phyloP scores from a whole-genome alignment of 169 alveolate species.

The Eimeria necatrix region DNA sequence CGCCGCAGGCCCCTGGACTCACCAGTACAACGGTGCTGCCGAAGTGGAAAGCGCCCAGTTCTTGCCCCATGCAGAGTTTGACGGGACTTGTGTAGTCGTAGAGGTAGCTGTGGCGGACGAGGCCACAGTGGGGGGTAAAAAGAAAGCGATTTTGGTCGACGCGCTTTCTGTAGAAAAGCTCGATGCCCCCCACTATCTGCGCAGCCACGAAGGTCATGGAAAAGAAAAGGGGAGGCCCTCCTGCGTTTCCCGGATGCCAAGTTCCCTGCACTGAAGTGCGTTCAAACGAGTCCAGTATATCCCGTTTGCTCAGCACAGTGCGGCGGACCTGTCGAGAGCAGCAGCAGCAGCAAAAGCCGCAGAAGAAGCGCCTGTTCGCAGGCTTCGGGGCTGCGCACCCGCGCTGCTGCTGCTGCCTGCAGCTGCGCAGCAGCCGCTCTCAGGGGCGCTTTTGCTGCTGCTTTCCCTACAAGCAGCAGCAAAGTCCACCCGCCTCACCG shows the following conservation, averaged over 20 bases:
- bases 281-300: conserved; percentile 41
- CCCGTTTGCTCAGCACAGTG: background rate
- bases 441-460: background rate
- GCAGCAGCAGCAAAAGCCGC: no score
- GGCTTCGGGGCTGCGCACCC: background rate
- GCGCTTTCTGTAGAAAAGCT: conserved; percentile 10
- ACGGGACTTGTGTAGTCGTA: conserved; percentile 21
- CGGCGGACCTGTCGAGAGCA: conserved; percentile 58
- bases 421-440: background rate
- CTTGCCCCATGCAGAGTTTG: conserved; percentile 72
- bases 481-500: background rate
- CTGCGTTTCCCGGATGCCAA: conserved; percentile 60
- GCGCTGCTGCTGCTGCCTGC: background rate
- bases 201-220: conserved; percentile 78
- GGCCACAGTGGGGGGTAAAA: conserved; percentile 11
- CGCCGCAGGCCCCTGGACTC: background rate
- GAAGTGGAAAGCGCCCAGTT: conserved; percentile 65
- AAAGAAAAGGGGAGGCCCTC: conserved; percentile 47
- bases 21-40: conserved; percentile 77
- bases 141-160: background rate
- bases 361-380: no score
- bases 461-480: background rate
- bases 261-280: conserved; percentile 65
- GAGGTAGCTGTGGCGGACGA: background rate
- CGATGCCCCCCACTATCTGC: conserved; percentile 68